Conservation (phyloP, 352 stramenopile species). For the Blastocystis sp. region DNA sequence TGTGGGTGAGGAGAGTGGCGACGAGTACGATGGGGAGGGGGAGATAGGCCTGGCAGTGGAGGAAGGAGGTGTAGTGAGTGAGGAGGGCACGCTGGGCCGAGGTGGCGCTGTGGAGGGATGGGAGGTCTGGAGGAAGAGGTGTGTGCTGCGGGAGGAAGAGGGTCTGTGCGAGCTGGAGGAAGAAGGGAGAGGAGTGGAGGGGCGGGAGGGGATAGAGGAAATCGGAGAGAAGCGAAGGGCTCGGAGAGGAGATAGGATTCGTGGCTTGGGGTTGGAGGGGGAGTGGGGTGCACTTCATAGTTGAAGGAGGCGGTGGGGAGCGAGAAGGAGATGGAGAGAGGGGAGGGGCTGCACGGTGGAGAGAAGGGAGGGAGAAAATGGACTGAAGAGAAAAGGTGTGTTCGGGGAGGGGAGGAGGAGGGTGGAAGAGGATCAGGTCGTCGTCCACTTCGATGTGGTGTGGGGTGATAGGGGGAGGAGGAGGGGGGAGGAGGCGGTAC, state of each 20-base stretch:
- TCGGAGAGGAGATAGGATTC: not conserved
- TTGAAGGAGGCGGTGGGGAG: not conserved
- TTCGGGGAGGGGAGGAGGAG: not conserved
- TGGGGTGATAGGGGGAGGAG: not conserved
- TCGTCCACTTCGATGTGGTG: not conserved
- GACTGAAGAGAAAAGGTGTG: not conserved
- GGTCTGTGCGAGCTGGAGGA: not conserved
- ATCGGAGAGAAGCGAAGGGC: not conserved
- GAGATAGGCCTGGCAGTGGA: not conserved
- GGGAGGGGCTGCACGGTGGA: too few relatives aligned
- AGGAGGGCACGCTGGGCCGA: not conserved
- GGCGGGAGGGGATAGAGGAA: not conserved
- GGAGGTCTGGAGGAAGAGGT: not conserved
- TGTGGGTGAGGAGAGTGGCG: not conserved
- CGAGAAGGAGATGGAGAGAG: too few relatives aligned
- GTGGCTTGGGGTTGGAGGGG: not conserved
- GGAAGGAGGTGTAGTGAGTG: slow-evolving; percentile 17
- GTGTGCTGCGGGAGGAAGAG: not conserved
- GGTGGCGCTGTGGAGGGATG: not conserved
- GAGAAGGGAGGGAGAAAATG: too few relatives aligned
- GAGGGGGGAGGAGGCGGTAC: too few relatives aligned
- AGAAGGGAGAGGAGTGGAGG: not conserved
- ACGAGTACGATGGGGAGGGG: not conserved
- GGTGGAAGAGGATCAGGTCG: not conserved
- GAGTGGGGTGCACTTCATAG: not conserved